A percentile compares a stretch with the other conserved stretches of the same genome.
These are phyloP conservation scores for Rhamnella rubrinervis DNA, from an alignment of 331 rosid species.

Conservation along the genomic window DNA sequence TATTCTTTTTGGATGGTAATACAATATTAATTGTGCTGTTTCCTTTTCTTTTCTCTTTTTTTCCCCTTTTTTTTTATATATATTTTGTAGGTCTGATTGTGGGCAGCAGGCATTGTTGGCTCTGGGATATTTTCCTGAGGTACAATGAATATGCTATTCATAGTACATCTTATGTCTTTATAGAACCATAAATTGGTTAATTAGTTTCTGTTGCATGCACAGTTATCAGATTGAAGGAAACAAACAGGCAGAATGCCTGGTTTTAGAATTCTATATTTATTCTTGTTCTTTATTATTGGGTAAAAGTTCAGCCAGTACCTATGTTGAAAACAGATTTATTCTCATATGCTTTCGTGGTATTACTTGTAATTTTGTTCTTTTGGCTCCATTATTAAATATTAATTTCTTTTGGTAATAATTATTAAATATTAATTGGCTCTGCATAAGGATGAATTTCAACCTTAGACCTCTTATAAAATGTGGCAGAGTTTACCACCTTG, in stretches of 20 bases:
- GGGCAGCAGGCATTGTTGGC: conserved; percentile 89
- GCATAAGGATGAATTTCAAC: neutral
- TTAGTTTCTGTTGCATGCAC: neutral
- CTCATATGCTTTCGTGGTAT: neutral
- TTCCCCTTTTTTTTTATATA: neutral
- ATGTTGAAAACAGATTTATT: neutral
- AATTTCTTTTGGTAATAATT: neutral
- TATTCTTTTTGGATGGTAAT: conserved; percentile 11
- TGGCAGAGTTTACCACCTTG: neutral
- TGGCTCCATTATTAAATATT: neutral
- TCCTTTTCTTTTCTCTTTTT: neutral
- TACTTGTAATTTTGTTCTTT: neutral
- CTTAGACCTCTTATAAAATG: neutral
- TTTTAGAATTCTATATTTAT: too few species aligned
- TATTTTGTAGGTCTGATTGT: conserved; percentile 79
- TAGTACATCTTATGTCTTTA: neutral
- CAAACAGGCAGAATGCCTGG: too few species aligned
- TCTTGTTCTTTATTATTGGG: neutral
- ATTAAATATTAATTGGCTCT: neutral
- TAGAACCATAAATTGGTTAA: neutral
- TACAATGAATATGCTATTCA: conserved; percentile 33
- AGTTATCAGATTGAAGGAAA: too few species aligned
- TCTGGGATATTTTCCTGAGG: conserved; percentile 89
- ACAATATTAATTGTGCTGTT: conserved; percentile 22
- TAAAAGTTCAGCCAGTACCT: neutral